Base-by-base conservation (phyloP, 495 filamentous ascomycete genomes). In the Aspergillus indologenus region DNA sequence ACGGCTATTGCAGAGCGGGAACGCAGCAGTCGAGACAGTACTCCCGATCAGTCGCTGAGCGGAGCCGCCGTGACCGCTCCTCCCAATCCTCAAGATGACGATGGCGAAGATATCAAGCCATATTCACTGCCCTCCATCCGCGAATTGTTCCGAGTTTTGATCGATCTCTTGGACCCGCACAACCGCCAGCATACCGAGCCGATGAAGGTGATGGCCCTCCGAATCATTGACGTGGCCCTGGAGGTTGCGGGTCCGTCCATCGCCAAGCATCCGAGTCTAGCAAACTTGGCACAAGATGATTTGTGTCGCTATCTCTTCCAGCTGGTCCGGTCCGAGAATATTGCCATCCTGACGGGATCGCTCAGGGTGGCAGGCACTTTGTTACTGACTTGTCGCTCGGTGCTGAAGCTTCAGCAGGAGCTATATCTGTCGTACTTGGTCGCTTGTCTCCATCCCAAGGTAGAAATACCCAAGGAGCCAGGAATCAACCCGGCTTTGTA, bases 161-260 rank as follows among this genome's bases (percentile, higher is more conserved):
- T 98, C 24, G 91, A 96, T 69, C 84, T 99, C 15, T 76, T 98
- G 31, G 91, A 98, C 64, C 94, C 94, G 1, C 90, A 98, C 63
- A 92, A 97, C 65, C 84, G 84, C 44, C 89, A 91, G 62, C 90
- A 96, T 71, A 92, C 90, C 15, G 94, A 99, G 68, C 86, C 90
- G 9, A 96, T 97, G 88, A 83, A 92, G 62, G 90, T 98, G 21
- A 98, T 98, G 91, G 94, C 95, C 6, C 76, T 99, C 54, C 83
- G 95, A 31, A 97, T 99, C 58, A 96, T 98, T 58, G 94, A 98
- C 77, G 94, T 99, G 34, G 93, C 94, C 12, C 81, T 99, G 43
- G 94, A 99, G 69, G 92, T 98, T 58, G 92, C 94, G 21, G 94
- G 94, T 0, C 93, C 94, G 1, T 96, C 92, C 0, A 98, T 99